Conservation (phyloP, 208 protist species). For the Leptomonas seymouri region DNA sequence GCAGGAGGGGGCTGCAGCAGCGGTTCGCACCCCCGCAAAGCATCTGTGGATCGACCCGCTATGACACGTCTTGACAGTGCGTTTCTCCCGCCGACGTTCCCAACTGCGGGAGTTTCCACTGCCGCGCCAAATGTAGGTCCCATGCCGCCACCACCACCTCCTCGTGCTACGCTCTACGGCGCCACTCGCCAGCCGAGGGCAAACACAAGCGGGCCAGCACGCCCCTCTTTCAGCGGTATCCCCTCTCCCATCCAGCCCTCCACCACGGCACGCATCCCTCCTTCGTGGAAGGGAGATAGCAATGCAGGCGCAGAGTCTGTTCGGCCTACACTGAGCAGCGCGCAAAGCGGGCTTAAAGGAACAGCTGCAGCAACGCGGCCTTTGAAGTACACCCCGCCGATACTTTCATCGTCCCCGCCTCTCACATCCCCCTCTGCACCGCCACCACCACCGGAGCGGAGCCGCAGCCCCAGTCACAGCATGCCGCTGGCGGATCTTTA, state of each 20-base stretch:
- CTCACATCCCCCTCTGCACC: background rate
- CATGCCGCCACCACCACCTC: constrained; percentile 16
- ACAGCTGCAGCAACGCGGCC: background rate
- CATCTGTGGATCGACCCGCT: constrained; percentile 10
- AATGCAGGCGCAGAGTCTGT: background rate
- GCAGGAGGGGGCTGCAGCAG: too few relatives aligned
- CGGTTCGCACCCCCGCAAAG: constrained; percentile 15
- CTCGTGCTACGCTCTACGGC: constrained; percentile 24
- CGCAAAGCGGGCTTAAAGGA: background rate
- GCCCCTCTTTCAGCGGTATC: background rate
- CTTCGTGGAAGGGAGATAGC: constrained; percentile 2
- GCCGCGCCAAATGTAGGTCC: background rate
- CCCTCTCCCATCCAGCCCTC: background rate
- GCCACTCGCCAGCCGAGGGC: constrained; percentile 7
- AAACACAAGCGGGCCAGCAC: background rate
- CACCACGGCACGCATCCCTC: background rate
- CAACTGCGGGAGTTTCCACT: background rate
- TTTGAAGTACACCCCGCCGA: background rate
- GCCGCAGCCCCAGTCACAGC: constrained; percentile 23
- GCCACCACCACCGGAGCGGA: constrained; percentile 17
- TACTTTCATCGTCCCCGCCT: background rate
- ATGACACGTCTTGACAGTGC: constrained; percentile 16
- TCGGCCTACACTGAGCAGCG: background rate
- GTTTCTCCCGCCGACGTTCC: constrained; percentile 24
- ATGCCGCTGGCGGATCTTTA: constrained; percentile 6